Conservation (phyloP, 805 yeast species). For the Wickerhamomyces queroliae region DNA sequence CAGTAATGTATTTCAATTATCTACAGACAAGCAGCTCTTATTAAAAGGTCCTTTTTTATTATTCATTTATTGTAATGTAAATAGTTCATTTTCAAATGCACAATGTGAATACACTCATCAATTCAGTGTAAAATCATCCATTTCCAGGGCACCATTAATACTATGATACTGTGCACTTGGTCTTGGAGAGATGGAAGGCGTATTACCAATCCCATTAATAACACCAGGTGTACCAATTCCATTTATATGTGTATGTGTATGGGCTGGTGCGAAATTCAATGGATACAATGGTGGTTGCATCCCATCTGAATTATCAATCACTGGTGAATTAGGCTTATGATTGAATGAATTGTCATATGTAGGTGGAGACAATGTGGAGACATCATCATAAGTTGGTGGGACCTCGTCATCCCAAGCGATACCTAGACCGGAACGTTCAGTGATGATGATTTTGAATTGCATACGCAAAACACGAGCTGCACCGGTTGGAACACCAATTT, state of each 20-base stretch:
- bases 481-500: slow-evolving; percentile 79
- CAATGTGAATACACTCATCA: too few relatives aligned
- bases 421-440: slow-evolving; percentile 93
- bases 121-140: slow-evolving; percentile 3
- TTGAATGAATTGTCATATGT: slow-evolving; percentile 43
- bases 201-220: slow-evolving; percentile 37
- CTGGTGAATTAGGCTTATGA: slow-evolving; percentile 3
- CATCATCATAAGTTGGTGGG: slow-evolving; percentile 92
- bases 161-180: slow-evolving; percentile 18
- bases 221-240: slow-evolving; percentile 29
- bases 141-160: slow-evolving; percentile 19
- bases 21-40: too few relatives aligned
- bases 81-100: too few relatives aligned
- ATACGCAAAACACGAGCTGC: slow-evolving; percentile 91
- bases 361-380: slow-evolving; percentile 82
- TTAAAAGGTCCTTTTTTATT: too few relatives aligned
- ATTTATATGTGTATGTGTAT: slow-evolving; percentile 19
- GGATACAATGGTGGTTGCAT: slow-evolving; percentile 23
- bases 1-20: too few relatives aligned
- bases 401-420: slow-evolving; percentile 99
- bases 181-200: slow-evolving; percentile 30
- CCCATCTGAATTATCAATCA: slow-evolving; percentile 3
- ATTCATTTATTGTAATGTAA: not conserved
- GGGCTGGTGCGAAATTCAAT: slow-evolving; percentile 18
- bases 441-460: slow-evolving; percentile 81